Evolutionary conservation across 495 filamentous ascomycete species (phyloP).

Genomic region (Amniculicola lignicola): DNA sequence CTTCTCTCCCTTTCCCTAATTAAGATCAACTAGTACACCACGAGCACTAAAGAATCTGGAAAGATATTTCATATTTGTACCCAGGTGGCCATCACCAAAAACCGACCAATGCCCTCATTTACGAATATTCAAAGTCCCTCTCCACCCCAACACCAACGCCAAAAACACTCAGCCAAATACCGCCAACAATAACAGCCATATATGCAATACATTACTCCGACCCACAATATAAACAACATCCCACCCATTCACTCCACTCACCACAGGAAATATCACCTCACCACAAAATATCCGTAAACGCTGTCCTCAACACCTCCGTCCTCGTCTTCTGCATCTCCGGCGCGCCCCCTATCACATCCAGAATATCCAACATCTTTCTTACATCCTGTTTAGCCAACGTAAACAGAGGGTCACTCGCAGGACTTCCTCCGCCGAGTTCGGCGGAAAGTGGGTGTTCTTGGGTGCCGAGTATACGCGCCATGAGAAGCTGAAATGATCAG

Average conservation of each 20-base stretch:
- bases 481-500: constrained; percentile 37
- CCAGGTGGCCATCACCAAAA: too few relatives aligned
- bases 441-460: constrained; percentile 26
- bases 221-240: neutral
- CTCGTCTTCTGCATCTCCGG: constrained; percentile 42
- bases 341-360: constrained; percentile 38
- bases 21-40: too few relatives aligned
- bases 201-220: too few relatives aligned
- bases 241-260: neutral
- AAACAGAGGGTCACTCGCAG: constrained; percentile 26
- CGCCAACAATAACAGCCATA: neutral
- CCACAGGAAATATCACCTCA: constrained; percentile 8
- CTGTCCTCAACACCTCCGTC: constrained; percentile 39
- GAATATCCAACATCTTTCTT: constrained; percentile 33
- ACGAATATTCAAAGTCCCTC: too few relatives aligned
- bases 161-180: neutral
- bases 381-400: constrained; percentile 33
- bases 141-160: neutral
- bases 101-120: too few relatives aligned
- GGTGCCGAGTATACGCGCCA: constrained; percentile 36
- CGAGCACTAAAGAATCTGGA: too few relatives aligned
- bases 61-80: too few relatives aligned
- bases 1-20: too few relatives aligned
- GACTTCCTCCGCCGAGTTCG: neutral
- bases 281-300: constrained; percentile 35